Evolutionary conservation across 495 filamentous ascomycete species (phyloP), one percentile per base, ranked within the genome.

Genomic region (Penicillium malachiteum): DNA sequence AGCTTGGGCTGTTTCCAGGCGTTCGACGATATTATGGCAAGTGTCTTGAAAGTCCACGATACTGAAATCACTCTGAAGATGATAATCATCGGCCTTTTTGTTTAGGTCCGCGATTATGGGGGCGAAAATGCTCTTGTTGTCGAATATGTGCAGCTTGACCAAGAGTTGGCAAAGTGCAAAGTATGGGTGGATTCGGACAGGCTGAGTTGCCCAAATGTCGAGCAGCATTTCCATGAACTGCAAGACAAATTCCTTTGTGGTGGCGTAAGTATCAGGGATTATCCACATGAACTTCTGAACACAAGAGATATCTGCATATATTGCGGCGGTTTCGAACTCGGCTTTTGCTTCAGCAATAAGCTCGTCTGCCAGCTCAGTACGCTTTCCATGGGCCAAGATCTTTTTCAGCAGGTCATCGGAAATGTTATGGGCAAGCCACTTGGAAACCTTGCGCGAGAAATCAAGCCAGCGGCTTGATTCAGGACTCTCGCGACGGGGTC

Each of bases 311-410:
- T 53, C 50, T 26, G 30, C 50, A 32, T 46, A 45, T 0, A 42
- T 6, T 10, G 33, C 42, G 3, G 10, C 5, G 5, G 5, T 14
- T 21, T 43, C n/a, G 21, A 54, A 38, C 4, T 26, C 13, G 2
- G 9, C 16, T 30, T 37, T 54, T 2, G 41, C 42, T 30, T 47
- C 16, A 10, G 37, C 33, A 1, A 54, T 30, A 16, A 54, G 46
- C 10, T 54, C 51, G 6, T 54, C 41, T 0, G 51, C 51, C 4
- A 54, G 42, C 38, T 54, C 33, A 16, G 46, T 17, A 9, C 9
- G 9, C 1, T 30, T 38, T 45, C 40, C 40, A 7, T 7, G 40
- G 8, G 51, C 21, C 8, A 8, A 17, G n/a, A 40, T 42, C n/a
- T 51, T 8, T 6, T 2, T 0, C 1, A 35, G 5, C 1, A 51